These are phyloP conservation scores for Mortierella hygrophila DNA, from an alignment of 192 early-diverging fungal species.

Conservation along the genomic window DNA sequence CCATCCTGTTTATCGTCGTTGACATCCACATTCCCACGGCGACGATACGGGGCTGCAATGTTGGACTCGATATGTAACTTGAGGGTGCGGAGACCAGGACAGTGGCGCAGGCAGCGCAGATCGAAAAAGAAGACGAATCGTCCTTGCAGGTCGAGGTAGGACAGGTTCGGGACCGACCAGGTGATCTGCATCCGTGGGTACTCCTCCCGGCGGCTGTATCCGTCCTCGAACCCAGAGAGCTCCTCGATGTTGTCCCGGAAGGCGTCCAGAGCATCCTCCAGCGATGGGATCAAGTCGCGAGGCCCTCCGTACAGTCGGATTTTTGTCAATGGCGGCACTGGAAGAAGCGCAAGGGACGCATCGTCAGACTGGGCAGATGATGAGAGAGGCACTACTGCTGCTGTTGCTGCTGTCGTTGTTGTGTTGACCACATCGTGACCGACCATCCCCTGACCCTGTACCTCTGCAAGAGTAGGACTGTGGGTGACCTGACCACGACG, in stretches of 20 bases:
- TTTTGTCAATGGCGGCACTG: neutral
- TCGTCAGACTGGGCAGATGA: neutral
- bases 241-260: conserved; percentile 33
- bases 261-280: conserved; percentile 39
- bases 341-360: neutral
- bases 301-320: conserved; percentile 25
- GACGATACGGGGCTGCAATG: conserved; percentile 1
- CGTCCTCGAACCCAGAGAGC: conserved; percentile 35
- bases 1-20: neutral
- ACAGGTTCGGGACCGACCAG: conserved; percentile 19
- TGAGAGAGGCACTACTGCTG: no score
- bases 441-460: neutral
- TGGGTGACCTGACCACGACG: neutral
- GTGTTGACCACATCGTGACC: neutral
- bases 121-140: conserved; percentile 38
- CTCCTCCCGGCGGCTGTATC: conserved; percentile 7
- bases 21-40: neutral
- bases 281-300: conserved; percentile 10
- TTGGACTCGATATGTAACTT: conserved; percentile 19
- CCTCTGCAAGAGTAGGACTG: neutral
- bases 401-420: neutral
- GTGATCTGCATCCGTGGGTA: conserved; percentile 22
- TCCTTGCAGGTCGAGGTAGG: conserved; percentile 19
- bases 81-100: conserved; percentile 15
- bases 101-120: conserved; percentile 9